Evolutionary conservation across 495 filamentous ascomycete genomes (phyloP).

Genomic region (Mytilinidion resinicola): DNA sequence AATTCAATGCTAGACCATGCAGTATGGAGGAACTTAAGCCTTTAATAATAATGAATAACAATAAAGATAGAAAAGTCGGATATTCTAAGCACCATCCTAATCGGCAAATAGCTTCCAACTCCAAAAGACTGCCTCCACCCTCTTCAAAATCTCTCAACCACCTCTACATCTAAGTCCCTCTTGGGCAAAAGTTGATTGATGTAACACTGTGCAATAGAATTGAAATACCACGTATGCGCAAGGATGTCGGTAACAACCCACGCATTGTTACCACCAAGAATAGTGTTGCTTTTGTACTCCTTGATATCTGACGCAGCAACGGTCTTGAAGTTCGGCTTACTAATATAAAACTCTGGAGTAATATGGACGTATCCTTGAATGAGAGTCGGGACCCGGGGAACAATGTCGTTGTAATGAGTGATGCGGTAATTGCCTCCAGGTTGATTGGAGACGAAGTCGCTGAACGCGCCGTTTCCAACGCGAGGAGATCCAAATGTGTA

Average conservation of each 20-base stretch:
- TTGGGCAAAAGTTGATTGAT: not conserved
- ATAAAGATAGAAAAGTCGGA: too few relatives aligned
- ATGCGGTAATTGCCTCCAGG: constrained; percentile 54
- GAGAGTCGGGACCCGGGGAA: constrained; percentile 58
- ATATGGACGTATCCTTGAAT: constrained; percentile 54
- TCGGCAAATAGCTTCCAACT: not conserved
- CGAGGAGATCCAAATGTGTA: constrained; percentile 67
- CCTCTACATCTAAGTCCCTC: not conserved
- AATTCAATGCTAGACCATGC: too few relatives aligned
- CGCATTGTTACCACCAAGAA: constrained; percentile 41
- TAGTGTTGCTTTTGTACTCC: constrained; percentile 37
- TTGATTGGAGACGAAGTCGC: constrained; percentile 52
- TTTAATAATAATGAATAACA: too few relatives aligned
- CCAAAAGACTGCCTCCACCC: not conserved
- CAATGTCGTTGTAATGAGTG: constrained; percentile 62
- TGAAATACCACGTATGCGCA: constrained; percentile 49
- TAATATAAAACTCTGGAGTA: constrained; percentile 64
- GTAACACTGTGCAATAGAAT: constrained; percentile 11
- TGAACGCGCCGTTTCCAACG: constrained; percentile 54
- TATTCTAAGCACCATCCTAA: too few relatives aligned
- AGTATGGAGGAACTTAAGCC: too few relatives aligned
- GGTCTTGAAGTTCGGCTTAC: constrained; percentile 34
- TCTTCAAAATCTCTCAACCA: not conserved
- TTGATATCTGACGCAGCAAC: constrained; percentile 41
- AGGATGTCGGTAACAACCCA: constrained; percentile 31